Evolutionary conservation across 1,139 yeast species (phyloP).

Genomic region (Lodderomyces elongisporus): DNA sequence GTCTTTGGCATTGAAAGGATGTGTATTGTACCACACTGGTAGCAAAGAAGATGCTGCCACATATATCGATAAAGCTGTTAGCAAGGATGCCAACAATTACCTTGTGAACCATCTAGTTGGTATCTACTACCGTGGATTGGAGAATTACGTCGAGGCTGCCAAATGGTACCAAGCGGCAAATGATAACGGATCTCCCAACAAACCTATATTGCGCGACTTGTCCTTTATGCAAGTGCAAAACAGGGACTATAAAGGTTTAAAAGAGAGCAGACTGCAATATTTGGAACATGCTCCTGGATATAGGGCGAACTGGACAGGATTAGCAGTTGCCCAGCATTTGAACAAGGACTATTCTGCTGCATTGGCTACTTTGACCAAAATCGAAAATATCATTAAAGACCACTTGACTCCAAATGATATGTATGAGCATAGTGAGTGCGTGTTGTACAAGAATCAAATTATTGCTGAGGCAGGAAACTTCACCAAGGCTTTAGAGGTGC

Average conservation of each 20-base stretch:
- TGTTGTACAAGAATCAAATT: slow-evolving; percentile 66
- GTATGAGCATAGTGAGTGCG: slow-evolving; percentile 76
- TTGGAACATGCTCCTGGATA: slow-evolving; percentile 70
- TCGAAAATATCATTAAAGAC: slow-evolving; percentile 68
- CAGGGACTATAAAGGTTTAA: slow-evolving; percentile 64
- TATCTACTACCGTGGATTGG: slow-evolving; percentile 67
- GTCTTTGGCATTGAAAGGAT: slow-evolving; percentile 80
- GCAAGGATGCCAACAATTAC: slow-evolving; percentile 54
- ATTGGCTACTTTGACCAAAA: slow-evolving; percentile 63
- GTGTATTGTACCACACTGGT: slow-evolving; percentile 39
- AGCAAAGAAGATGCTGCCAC: slow-evolving; percentile 62
- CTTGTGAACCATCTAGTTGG: slow-evolving; percentile 85
- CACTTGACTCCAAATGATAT: slow-evolving; percentile 63
- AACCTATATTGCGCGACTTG: slow-evolving; percentile 76
- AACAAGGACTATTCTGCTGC: slow-evolving; percentile 64
- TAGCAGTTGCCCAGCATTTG: slow-evolving; percentile 82
- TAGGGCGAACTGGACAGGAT: slow-evolving; percentile 88
- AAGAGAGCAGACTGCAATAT: slow-evolving; percentile 59
- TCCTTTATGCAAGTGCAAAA: slow-evolving; percentile 74
- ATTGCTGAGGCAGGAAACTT: slow-evolving; percentile 62
- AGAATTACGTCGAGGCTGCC: slow-evolving; percentile 71
- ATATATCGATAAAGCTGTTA: slow-evolving; percentile 56
- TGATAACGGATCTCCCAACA: slow-evolving; percentile 75
- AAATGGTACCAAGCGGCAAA: slow-evolving; percentile 76
- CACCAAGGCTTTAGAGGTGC: slow-evolving; percentile 55